Evolutionary conservation across 2,329 filamentous ascomycete genomes (phyloP), one percentile per base, ranked within the genome.

Genomic region (Fusarium chaquense): DNA sequence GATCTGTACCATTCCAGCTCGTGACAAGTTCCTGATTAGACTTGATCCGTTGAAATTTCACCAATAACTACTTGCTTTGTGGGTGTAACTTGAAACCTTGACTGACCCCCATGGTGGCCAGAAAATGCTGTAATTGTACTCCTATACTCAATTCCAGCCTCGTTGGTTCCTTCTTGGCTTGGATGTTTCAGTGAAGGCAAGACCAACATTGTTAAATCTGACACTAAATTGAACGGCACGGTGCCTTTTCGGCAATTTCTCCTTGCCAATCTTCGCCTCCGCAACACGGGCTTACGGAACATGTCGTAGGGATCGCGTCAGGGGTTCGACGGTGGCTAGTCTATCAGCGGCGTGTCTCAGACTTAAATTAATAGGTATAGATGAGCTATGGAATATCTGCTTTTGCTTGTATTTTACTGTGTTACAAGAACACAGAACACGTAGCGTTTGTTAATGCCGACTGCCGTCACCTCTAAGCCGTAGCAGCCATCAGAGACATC

Each of bases 111-210:
- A 9, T 10, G 5, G 33, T 40, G 36, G n/a, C 36, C 3, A 40
- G 11, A 13, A 38, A 6, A 20, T 4, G 7, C 11, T 40, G n/a
- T 2, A 4, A 13, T 0, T 3, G 13, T 6, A 20, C n/a, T 12
- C 12, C 1, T 2, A 2, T 11, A 8, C 20, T 40, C 5, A 4
- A 40, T 11, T 20, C 36, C 4, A 40, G 6, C 36, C n/a, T 20
- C 9, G 16, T 36, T n/a, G 16, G 7, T 1, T 10, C 36, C n/a
- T 2, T 40, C 6, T 8, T 22, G 12, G 2, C n/a, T 40, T 15
- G 3, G 11, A 22, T 12, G 12, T 40, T 20, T 22, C 6, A 22
- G 0, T 20, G 6, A 1, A 7, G 6, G 4, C 4, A 8, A 16
- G 15, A 9, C 16, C 18, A 18, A 9, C 7, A 2, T 35, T 7